Evolutionary conservation across 106 monocot genomes (phyloP), one percentile per base, ranked within the genome.

Genomic region (Phalaenopsis aphrodite): DNA sequence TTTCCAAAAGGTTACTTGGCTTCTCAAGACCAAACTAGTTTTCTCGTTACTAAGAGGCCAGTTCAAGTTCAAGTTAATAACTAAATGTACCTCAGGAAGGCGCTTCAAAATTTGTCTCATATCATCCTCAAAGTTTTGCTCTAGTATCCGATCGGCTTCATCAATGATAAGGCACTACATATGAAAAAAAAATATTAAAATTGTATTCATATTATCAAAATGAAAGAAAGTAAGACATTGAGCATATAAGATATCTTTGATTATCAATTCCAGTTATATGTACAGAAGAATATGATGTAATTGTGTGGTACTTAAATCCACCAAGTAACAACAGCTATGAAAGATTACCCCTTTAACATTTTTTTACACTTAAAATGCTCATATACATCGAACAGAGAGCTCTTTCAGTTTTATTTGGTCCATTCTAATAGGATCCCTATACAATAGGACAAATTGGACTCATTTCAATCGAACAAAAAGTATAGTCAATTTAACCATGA

Each of bases 131-230:
- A 96, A 96, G 77, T 96, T 96, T 1, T 76, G 82, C 57, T 93
- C 96, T 56, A 96, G 81, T 80, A 96, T 87, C 68, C 96, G 83
- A 87, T 93, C 96, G 82, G 96, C 96, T 90, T 96, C 96, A 87
- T 96, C 96, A 79, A 96, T 96, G 14, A 96, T 82, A 71, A 96
- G 88, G 75, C 91, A 88, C 96, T 96, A 72, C 46, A 88, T 42
- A 47, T 8, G 15, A 49, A 61, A 83, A 79, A 76, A 82, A 41
- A 69, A 69, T 41, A 39, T 14, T 15, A 36, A 69, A 16, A 72
- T 8, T n/a, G n/a, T 2, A 75, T 42, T 74, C 43, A 17, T 17
- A 19, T 74, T 8, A 0, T 43, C 12, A 19, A 42, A 74, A 45
- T 18, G 21, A 0, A 74, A 42, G 6, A 45, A 74, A 39, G 19